A percentile compares a stretch with the other conserved stretches of the same genome.
phyloP scores from a whole-genome alignment of 176 grass and related monocot genomes.

The Thalia dealbata region DNA sequence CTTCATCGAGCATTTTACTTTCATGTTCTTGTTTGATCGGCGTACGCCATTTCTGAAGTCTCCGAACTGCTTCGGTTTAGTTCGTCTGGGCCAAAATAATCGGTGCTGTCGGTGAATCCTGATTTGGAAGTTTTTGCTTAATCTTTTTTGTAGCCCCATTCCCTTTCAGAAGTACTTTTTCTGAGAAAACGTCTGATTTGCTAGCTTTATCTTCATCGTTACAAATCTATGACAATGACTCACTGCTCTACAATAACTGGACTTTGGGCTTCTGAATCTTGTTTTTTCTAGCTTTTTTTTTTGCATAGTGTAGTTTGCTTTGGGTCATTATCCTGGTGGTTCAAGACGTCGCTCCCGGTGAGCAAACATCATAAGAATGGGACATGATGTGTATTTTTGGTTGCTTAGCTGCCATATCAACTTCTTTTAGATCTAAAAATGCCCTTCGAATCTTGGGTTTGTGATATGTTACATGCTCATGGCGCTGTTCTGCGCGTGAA shows the following conservation, averaged over 20 bases:
- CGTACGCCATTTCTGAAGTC: neutral
- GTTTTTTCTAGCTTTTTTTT: neutral
- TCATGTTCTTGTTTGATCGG: neutral
- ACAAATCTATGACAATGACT: neutral
- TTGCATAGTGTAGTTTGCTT: neutral
- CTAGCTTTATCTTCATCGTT: neutral
- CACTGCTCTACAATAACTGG: neutral
- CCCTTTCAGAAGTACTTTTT: neutral
- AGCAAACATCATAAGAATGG: neutral
- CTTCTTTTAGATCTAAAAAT: neutral
- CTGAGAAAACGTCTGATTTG: neutral
- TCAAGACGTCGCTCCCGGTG: neutral
- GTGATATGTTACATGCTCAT: no score
- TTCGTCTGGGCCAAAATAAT: neutral
- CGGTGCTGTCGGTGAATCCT: neutral
- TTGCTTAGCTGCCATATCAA: no score
- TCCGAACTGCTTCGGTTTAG: neutral
- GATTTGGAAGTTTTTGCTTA: neutral
- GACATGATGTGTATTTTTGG: no score
- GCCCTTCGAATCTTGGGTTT: neutral
- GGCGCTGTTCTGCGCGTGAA: neutral
- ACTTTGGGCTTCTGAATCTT: neutral
- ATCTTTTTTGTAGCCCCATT: neutral
- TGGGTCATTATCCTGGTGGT: no score
- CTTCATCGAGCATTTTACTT: neutral